Base-by-base conservation (phyloP, 106 monocot genomes). In the Phalaenopsis aphrodite region DNA sequence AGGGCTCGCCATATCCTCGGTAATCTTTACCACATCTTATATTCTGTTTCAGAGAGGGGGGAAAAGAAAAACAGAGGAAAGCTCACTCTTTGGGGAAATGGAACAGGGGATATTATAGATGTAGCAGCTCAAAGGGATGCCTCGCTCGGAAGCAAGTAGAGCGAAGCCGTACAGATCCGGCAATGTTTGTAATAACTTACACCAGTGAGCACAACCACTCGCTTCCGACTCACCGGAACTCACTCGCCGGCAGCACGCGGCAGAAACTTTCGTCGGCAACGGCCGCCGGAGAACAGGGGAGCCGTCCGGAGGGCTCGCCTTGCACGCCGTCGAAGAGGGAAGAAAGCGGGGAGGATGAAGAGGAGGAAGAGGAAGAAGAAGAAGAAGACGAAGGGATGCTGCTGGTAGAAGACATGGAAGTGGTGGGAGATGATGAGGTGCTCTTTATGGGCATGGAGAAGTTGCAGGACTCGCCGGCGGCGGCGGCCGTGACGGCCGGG, bases 91-190 rank as follows among this genome's bases (percentile, higher is more conserved):
- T 46, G 2, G 21, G 52, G 16, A 45, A 39, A 17, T 56, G 48
- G 17, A 82, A 42, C 89, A 96, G 96, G 77, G 96, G 96, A 1
- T 96, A 96, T 52, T 93, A 96, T 80, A 85, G 90, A 48, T 96
- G 96, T 76, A 96, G 93, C 81, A 93, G 91, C 80, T 93, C 88
- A 52, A 96, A 96, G 41, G 96, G 87, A 0, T 96, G 96, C 82
- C 71, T 79, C 52, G 96, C 93, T 7, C 81, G 96, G 76, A 96
- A 96, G 82, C 93, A 88, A 81, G 91, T 96, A 56, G 96, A 96
- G 85, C 82, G 88, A 0, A 88, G 88, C 91, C 85, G 77, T 5
- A 75, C 83, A 21, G 90, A 96, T 37, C 93, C 93, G 1, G 80
- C 41, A 16, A 85, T 86, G 81, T 85, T 93, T 19, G 48, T 94